Evolutionary conservation across 2,329 filamentous ascomycete species (phyloP), one percentile per base, ranked within the genome.

Genomic region (Diaporthe vaccinii): DNA sequence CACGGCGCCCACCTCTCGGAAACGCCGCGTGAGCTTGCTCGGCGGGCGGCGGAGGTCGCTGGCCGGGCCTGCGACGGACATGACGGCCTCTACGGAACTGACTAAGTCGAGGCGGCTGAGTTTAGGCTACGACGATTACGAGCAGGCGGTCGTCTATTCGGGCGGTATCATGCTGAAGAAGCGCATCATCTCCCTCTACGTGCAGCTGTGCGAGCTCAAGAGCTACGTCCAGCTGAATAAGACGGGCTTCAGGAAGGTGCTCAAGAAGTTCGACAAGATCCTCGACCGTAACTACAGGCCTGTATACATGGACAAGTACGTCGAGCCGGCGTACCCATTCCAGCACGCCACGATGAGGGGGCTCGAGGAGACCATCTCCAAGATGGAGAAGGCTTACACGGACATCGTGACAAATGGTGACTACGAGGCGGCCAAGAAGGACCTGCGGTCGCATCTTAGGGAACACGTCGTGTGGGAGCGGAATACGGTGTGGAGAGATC

Each of bases 231-330:
- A 98, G 85, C 91, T 99, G 77, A 99, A 99, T 88, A 94, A 94
- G 85, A 99, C 97, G 0, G 97, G 97, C 17, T 99, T 99, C 85
- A 91, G 93, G 81, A 99, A 99, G 85, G 96, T 98, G 0, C 86
- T 98, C 79, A 99, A 99, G 86, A 99, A 99, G 84, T 99, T 97
- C 81, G 97, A 99, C 88, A 99, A 99, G 87, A 98, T 94, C 74
- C 86, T 98, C 75, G 93, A 98, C 83, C 93, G 93, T 78, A 93
- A 93, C 79, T 87, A 98, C 73, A 95, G 96, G 78, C 87, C 90
- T 20, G 87, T 89, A 61, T 99, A 98, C 83, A 91, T 98, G 84
- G 89, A 91, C 74, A 86, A 91, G 44, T 88, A 90, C 49, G 95
- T 99, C 72, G 91, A 94, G 75, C 88, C 92, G 1, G 94, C 96